phyloP scores from a whole-genome alignment of 371 early-diverging fungal species.

The Actinomucor elegans region DNA sequence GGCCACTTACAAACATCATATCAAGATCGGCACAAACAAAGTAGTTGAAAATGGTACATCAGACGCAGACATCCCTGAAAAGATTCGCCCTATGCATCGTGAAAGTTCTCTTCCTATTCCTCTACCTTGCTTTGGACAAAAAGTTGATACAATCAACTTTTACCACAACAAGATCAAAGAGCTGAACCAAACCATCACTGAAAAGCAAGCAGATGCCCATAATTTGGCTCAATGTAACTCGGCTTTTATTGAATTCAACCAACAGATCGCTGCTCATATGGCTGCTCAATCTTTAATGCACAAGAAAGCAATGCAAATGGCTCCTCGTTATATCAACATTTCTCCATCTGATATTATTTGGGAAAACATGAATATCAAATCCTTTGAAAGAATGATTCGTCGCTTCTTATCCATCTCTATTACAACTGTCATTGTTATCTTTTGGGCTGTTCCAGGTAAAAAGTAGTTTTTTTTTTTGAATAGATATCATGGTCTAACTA shows the following conservation, averaged over 20 bases:
- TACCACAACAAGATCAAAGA: constrained; percentile 54
- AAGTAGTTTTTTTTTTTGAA: no score
- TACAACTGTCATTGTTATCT: constrained; percentile 59
- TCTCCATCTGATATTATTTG: constrained; percentile 81
- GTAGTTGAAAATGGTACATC: constrained; percentile 11
- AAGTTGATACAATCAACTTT: constrained; percentile 69
- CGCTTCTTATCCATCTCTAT: constrained; percentile 43
- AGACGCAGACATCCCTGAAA: constrained; percentile 34
- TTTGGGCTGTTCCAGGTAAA: constrained; percentile 78
- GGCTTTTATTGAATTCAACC: constrained; percentile 82
- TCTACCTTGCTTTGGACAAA: constrained; percentile 53
- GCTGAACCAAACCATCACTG: constrained; percentile 54
- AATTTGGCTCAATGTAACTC: constrained; percentile 47
- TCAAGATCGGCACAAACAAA: constrained; percentile 18
- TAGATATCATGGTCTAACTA: no score
- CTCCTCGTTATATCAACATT: constrained; percentile 64
- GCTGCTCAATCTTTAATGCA: constrained; percentile 76
- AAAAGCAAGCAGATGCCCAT: constrained; percentile 28
- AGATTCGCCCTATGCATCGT: constrained; percentile 64
- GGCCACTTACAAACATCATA: constrained; percentile 43
- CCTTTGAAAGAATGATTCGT: constrained; percentile 58
- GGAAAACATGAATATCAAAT: constrained; percentile 72
- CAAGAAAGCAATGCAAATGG: constrained; percentile 68
- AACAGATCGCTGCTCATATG: constrained; percentile 80
- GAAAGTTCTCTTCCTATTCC: constrained; percentile 46